phyloP scores from a whole-genome alignment of 495 filamentous ascomycete species.

The Penicillium canescens region DNA sequence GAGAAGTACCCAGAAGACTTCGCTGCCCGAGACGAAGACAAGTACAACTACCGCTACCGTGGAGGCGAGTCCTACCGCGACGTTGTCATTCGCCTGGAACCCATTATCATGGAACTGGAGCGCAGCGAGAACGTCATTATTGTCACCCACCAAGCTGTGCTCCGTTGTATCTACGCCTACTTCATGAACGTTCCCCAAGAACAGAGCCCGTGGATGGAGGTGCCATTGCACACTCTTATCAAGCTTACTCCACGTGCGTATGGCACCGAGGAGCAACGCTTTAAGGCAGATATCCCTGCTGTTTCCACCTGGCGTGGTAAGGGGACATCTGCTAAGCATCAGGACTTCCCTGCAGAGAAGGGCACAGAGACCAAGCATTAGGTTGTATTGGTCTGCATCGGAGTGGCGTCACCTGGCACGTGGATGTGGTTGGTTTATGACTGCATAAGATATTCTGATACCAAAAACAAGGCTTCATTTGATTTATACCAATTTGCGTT shows the following conservation, averaged over 20 bases:
- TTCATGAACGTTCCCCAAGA: constrained; percentile 97
- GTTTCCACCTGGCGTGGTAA: constrained; percentile 94
- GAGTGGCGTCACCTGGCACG: constrained; percentile 10
- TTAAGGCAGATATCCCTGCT: constrained; percentile 86
- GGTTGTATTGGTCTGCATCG: constrained; percentile 11
- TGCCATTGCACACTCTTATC: constrained; percentile 92
- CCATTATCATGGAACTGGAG: constrained; percentile 99
- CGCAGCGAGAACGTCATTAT: constrained; percentile 95
- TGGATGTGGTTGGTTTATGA: constrained; percentile 10
- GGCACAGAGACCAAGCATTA: constrained; percentile 5
- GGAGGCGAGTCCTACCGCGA: constrained; percentile 97
- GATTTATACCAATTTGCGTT: background rate
- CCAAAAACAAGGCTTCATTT: constrained; percentile 13
- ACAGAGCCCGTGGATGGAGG: constrained; percentile 94
- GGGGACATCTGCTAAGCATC: constrained; percentile 80
- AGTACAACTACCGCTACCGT: constrained; percentile 98
- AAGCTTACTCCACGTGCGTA: constrained; percentile 96
- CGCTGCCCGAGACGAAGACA: constrained; percentile 89
- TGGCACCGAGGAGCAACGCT: constrained; percentile 80
- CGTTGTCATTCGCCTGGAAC: constrained; percentile 94
- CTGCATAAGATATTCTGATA: constrained; percentile 19
- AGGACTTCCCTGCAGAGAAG: constrained; percentile 40
- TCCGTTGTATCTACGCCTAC: constrained; percentile 96
- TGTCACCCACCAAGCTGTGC: constrained; percentile 94
- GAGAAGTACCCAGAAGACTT: constrained; percentile 92